Base-by-base conservation (phyloP, 1,284 basidiomycete genomes). In the Trichosporon sp. region DNA sequence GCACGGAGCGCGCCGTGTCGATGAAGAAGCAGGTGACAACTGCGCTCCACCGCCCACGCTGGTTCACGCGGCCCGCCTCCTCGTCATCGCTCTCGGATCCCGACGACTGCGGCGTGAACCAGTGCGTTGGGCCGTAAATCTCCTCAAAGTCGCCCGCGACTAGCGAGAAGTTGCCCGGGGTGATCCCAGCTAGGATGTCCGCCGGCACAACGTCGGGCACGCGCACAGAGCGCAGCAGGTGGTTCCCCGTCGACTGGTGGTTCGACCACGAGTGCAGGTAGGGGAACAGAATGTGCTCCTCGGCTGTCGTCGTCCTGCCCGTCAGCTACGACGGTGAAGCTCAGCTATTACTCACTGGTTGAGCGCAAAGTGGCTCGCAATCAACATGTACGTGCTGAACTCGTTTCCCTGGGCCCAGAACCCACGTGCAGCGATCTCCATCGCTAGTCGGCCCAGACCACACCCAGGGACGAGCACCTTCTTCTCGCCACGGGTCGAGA, bases 21-120 rank as follows among this genome's bases (percentile, higher is more conserved):
- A 99, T 91, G 84, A 99, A 99, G 87, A 98, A 99, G 81, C 94
- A 98, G 0, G 96, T 99, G 71, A 97, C 83, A 12, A 99, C 87
- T 0, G 91, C 92, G 75, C 95, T 89, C 93, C 93, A 99, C 72
- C 89, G 83, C 15, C 89, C 91, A 21, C 86, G 82, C 66, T 94
- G 91, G 8, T 81, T 78, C 13, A 72, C 69, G 29, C 68, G 34
- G 5, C 72, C 73, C 9, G 71, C 83, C 5, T 84, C 85, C 51
- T 86, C 78, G 29, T 83, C 81, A n/a, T 85, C 82, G 29, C 42
- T 31, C 11, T 42, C 64, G 21, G 15, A 35, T 1, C 27, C 63
- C 21, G 79, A 60, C 53, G 34, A 47, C 2, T 65, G 51, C 9
- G 62, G 27, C 67, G 79, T 65, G 32, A 86, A 85, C 9, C 84